phyloP scores from a whole-genome alignment of 306 rosid genomes.

The Quercus dentata region DNA sequence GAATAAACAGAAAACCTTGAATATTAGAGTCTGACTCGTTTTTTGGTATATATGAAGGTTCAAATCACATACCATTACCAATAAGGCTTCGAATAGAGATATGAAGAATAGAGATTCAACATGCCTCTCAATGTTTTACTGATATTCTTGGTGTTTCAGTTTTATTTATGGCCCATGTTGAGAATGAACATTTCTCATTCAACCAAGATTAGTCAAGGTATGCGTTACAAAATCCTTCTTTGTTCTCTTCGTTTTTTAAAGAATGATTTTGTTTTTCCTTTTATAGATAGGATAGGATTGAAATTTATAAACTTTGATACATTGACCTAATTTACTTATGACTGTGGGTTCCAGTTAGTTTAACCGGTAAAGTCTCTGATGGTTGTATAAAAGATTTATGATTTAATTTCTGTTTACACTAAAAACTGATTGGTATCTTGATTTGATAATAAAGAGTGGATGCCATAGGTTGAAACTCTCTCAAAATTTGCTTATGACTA shows the following conservation, averaged over 20 bases:
- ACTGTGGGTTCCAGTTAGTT: too few species aligned
- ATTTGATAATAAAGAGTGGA: too few species aligned
- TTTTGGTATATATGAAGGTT: not conserved
- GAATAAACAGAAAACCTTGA: not conserved
- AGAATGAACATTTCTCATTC: not conserved
- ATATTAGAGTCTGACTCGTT: not conserved
- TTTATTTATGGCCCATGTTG: not conserved
- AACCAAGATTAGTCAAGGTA: constrained; percentile 1
- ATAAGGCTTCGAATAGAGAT: too few species aligned
- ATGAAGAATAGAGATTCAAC: constrained; percentile 16
- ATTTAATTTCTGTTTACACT: fast-evolving
- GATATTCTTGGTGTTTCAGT: not conserved
- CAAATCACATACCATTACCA: not conserved
- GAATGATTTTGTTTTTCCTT: too few species aligned
- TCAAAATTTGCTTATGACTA: not conserved
- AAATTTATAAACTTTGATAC: too few species aligned
- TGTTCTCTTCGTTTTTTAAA: too few species aligned
- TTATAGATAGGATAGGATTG: too few species aligned
- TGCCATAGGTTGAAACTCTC: too few species aligned
- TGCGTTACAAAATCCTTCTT: not conserved
- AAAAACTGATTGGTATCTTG: too few species aligned
- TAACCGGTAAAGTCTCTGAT: too few species aligned
- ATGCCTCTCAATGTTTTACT: not conserved
- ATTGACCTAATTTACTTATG: too few species aligned
- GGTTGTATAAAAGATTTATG: too few species aligned